A percentile compares a stretch with the other conserved stretches of the same genome.
phyloP scores from a whole-genome alignment of 148 eudicot species.

The Rheum nobile region DNA sequence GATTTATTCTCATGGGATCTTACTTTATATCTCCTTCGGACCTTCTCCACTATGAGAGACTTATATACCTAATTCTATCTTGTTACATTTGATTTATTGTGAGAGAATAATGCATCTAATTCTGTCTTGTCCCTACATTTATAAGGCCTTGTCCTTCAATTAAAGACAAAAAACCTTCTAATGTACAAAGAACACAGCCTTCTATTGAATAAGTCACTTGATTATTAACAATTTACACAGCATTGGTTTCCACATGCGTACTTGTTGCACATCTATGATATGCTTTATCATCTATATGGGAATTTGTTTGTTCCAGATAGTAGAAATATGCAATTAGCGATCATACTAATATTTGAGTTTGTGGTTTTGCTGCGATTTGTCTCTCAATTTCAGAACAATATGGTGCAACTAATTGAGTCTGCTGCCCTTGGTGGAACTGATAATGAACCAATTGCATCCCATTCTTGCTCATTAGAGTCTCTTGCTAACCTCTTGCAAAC shows the following conservation, averaged over 20 bases:
- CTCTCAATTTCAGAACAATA: constrained; percentile 30
- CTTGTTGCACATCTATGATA: neutral
- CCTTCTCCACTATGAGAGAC: neutral
- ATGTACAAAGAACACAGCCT: neutral
- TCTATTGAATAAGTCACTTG: neutral
- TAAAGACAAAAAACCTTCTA: neutral
- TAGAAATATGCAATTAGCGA: neutral
- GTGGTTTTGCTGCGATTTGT: neutral
- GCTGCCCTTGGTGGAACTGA: constrained; percentile 47
- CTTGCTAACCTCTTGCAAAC: constrained; percentile 36
- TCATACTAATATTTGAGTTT: neutral
- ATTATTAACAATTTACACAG: neutral
- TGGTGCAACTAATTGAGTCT: constrained; percentile 63
- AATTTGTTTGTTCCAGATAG: neutral
- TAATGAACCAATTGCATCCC: constrained; percentile 44
- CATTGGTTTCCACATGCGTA: neutral
- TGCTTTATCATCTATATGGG: neutral
- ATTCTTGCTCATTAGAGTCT: constrained; percentile 25
- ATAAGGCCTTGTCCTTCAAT: neutral
- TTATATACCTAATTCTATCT: neutral
- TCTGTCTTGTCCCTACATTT: neutral
- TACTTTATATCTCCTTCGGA: neutral
- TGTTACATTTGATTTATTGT: neutral
- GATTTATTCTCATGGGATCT: neutral
- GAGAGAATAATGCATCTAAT: neutral